Percentiles rank a stretch among this genome's conserved stretches.
Evolutionary conservation across 345 rosid genomes (phyloP).

Genomic region (Euphorbia peplus): DNA sequence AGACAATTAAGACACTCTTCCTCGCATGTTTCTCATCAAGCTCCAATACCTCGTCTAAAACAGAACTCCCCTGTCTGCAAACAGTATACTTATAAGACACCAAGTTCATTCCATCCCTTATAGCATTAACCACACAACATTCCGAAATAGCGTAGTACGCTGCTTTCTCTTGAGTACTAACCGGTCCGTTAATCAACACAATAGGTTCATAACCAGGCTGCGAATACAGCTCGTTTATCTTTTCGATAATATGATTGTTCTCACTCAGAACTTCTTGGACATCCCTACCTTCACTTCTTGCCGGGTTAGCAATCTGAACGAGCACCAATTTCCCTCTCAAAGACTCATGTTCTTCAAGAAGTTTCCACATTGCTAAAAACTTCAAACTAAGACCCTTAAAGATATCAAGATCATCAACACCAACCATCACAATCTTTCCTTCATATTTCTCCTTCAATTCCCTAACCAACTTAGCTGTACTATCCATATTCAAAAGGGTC

Average conservation of each 20-base stretch:
- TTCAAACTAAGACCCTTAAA: conserved; percentile 76
- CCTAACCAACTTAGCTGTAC: conserved; percentile 42
- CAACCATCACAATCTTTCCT: conserved; percentile 54
- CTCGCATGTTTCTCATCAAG: conserved; percentile 31
- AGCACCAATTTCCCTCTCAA: conserved; percentile 58
- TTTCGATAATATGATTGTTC: conserved; percentile 34
- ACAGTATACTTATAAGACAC: conserved; percentile 76
- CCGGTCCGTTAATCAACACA: conserved; percentile 45
- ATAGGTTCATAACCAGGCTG: conserved; percentile 60
- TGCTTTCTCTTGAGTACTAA: conserved; percentile 58
- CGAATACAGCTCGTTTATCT: conserved; percentile 53
- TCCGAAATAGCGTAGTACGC: conserved; percentile 68
- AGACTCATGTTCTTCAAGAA: conserved; percentile 42
- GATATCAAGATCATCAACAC: conserved; percentile 79
- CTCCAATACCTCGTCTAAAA: conserved; percentile 51
- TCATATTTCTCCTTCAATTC: conserved; percentile 51
- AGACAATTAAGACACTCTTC: conserved; percentile 67
- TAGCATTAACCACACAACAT: conserved; percentile 72
- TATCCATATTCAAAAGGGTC: conserved; percentile 37
- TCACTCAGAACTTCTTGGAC: conserved; percentile 58
- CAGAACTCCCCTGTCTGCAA: conserved; percentile 67
- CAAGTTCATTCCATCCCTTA: conserved; percentile 91
- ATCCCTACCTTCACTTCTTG: conserved; percentile 73
- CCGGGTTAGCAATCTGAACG: conserved; percentile 77
- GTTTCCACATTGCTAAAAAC: conserved; percentile 62